Evolutionary conservation across 2,329 filamentous ascomycete genomes (phyloP).

Genomic region (Septoria petroselini): DNA sequence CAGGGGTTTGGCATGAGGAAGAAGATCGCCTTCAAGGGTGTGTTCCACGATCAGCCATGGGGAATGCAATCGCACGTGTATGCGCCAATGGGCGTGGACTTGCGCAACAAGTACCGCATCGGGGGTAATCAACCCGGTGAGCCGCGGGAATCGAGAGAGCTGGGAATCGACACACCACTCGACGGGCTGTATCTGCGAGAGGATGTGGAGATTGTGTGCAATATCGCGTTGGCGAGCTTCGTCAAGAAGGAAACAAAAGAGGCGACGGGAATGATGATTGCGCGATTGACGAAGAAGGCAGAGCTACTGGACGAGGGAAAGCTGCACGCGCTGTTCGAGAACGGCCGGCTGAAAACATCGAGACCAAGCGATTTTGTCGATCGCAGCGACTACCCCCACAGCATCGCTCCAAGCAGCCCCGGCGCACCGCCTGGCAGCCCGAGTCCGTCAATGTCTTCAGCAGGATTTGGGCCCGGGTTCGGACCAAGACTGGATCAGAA

Average conservation of each 20-base stretch:
- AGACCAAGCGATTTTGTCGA: conserved; percentile 45
- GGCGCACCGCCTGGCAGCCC: conserved; percentile 23
- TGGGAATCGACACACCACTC: conserved; percentile 61
- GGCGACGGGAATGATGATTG: conserved; percentile 65
- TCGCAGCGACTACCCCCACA: conserved; percentile 9
- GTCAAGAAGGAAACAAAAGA: conserved; percentile 66
- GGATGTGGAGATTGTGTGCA: conserved; percentile 69
- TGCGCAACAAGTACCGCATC: conserved; percentile 67
- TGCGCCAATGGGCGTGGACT: conserved; percentile 63
- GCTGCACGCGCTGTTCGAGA: conserved; percentile 64
- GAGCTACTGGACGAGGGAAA: conserved; percentile 62
- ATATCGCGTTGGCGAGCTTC: conserved; percentile 58
- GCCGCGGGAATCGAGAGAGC: conserved; percentile 58
- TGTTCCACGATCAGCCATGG: conserved; percentile 70
- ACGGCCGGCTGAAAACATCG: conserved; percentile 61
- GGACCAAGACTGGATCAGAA: conserved; percentile 26
- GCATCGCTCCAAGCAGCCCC: conserved; percentile 7
- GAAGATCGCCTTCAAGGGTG: conserved; percentile 66
- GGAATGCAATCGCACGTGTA: conserved; percentile 70
- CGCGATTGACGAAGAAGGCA: conserved; percentile 67
- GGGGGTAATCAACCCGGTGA: conserved; percentile 68
- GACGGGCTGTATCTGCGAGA: conserved; percentile 67
- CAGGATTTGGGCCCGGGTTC: conserved; percentile 16
- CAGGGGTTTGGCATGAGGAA: conserved; percentile 61
- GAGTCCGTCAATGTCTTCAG: conserved; percentile 15